phyloP scores from a whole-genome alignment of 208 protist genomes.

The Histomonas meleagridis region DNA sequence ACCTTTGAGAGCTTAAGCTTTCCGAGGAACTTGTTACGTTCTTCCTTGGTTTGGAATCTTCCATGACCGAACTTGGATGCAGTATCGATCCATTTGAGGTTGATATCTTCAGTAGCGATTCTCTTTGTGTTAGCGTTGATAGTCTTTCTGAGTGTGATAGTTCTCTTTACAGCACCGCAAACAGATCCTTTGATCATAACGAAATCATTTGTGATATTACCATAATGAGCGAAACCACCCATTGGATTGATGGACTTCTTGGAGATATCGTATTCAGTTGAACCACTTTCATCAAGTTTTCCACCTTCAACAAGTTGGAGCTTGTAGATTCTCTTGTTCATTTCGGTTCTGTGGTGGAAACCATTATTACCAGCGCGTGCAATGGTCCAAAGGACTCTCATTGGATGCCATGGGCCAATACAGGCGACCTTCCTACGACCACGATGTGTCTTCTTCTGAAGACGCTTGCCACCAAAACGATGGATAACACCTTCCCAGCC shows the following conservation, averaged over 20 bases:
- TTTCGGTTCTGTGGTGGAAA: constrained; percentile 92
- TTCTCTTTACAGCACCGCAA: constrained; percentile 77
- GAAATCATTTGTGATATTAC: constrained; percentile 84
- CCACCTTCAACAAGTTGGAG: constrained; percentile 61
- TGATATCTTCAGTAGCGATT: constrained; percentile 71
- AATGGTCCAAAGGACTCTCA: constrained; percentile 82
- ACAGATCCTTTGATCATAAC: constrained; percentile 89
- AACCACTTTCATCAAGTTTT: constrained; percentile 61
- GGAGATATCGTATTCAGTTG: constrained; percentile 89
- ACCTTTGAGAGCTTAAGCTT: constrained; percentile 58
- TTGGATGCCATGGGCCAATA: constrained; percentile 96
- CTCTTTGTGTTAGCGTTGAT: constrained; percentile 68
- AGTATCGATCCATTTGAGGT: constrained; percentile 83
- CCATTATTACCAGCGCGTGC: constrained; percentile 94
- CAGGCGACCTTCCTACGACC: constrained; percentile 97
- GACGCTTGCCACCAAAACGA: constrained; percentile 81
- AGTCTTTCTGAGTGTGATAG: constrained; percentile 90
- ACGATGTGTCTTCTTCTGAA: constrained; percentile 94
- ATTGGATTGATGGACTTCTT: constrained; percentile 95
- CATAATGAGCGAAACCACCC: constrained; percentile 96
- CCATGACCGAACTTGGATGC: constrained; percentile 95
- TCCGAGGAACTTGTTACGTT: constrained; percentile 84
- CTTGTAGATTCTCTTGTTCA: constrained; percentile 99
- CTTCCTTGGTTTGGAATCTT: constrained; percentile 91
- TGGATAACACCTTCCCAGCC: constrained; percentile 90